Conservation (phyloP, 225 moss, liverwort and hornwort species). For the Asterella californica region DNA sequence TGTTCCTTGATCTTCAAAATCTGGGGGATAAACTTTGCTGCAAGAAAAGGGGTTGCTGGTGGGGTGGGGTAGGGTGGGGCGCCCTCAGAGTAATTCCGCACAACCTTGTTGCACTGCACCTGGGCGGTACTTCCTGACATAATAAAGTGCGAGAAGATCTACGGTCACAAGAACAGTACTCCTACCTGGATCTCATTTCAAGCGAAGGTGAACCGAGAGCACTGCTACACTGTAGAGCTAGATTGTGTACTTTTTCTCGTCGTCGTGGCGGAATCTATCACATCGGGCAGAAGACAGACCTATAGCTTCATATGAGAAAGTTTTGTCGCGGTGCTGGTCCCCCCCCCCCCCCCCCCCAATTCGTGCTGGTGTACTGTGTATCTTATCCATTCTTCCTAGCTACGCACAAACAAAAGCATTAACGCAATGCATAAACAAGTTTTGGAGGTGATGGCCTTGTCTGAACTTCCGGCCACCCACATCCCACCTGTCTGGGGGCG, state of each 20-base stretch:
- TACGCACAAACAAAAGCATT: not conserved
- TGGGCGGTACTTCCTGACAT: not conserved
- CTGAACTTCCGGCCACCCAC: too few relatives aligned
- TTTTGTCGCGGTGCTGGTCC: conserved; percentile 1
- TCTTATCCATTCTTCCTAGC: conserved; percentile 1
- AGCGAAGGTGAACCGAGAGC: not conserved
- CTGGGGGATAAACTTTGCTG: not conserved
- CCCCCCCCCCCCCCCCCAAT: too few relatives aligned
- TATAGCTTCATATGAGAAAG: not conserved
- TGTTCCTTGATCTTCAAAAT: not conserved
- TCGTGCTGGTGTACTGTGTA: not conserved
- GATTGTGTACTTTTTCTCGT: conserved; percentile 8
- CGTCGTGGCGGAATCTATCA: conserved; percentile 1
- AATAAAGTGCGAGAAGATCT: not conserved
- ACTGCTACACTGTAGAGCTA: not conserved
- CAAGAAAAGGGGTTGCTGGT: not conserved
- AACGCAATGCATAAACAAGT: not conserved
- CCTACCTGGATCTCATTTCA: conserved; percentile 1
- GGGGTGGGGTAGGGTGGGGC: not conserved
- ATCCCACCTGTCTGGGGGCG: too few relatives aligned
- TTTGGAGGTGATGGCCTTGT: not conserved
- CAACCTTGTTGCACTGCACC: too few relatives aligned
- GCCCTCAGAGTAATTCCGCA: not conserved
- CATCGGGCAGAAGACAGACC: not conserved
- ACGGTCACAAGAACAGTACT: not conserved